phyloP scores from a whole-genome alignment of 257 asterid species.

The Dorcoceras hygrometricum region DNA sequence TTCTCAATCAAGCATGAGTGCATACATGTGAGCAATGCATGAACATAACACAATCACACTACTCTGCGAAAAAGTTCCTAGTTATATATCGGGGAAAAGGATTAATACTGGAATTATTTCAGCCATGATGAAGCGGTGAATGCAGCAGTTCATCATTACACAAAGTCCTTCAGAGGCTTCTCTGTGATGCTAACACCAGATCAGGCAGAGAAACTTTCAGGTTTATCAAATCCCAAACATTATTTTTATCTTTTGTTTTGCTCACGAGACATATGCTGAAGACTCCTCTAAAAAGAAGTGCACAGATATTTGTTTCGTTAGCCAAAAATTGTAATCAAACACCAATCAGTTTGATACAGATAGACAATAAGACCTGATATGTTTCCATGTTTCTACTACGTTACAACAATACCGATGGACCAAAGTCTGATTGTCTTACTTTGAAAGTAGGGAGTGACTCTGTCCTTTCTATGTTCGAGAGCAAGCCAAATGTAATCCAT shows the following conservation, averaged over 20 bases:
- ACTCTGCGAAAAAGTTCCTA: not conserved
- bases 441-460: conserved; percentile 38
- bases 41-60: not conserved
- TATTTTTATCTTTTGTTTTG: not conserved
- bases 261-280: conserved; percentile 3
- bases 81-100: not conserved
- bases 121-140: conserved; percentile 41
- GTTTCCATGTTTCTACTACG: not conserved
- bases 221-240: conserved; percentile 25
- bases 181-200: conserved; percentile 60
- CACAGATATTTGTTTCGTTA: too few species aligned
- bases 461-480: conserved; percentile 45
- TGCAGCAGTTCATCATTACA: conserved; percentile 43
- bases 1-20: conserved; percentile 11
- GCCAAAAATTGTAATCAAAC: not conserved
- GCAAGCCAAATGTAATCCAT: conserved; percentile 37
- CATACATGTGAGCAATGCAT: conserved; percentile 5
- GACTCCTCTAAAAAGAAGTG: too few species aligned
- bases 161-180: conserved; percentile 52
- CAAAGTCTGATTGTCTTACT: conserved; percentile 17
- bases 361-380: not conserved
- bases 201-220: conserved; percentile 50
- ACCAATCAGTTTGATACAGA: not conserved
- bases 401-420: not conserved
- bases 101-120: not conserved